Conservation (phyloP, 805 yeast genomes). For the Jamesozyma spencerorum region DNA sequence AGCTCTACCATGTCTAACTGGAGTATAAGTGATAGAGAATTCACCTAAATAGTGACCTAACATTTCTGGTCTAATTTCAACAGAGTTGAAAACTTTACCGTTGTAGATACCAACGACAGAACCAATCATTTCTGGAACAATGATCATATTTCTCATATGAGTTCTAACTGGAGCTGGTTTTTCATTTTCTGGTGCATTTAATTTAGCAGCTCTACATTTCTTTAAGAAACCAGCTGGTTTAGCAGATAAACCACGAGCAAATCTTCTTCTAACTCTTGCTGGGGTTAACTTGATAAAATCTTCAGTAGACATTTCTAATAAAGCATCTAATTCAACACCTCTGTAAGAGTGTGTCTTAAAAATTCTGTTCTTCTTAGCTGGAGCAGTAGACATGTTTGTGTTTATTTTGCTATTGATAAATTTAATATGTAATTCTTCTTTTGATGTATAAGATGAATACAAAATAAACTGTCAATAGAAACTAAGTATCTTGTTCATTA, state of each 20-base stretch:
- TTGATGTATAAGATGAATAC: not conserved
- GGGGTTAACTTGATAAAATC: constrained; percentile 94
- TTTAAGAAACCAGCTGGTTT: constrained; percentile 93
- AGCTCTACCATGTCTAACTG: constrained; percentile 99
- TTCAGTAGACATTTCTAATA: constrained; percentile 89
- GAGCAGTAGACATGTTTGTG: constrained; percentile 25
- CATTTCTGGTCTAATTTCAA: constrained; percentile 99
- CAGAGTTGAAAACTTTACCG: constrained; percentile 99
- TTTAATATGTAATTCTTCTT: not conserved
- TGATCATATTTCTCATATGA: constrained; percentile 97
- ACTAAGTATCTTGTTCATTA: too few species aligned
- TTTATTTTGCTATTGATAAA: constrained; percentile 6
- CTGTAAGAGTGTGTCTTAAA: constrained; percentile 97
- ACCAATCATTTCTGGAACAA: constrained; percentile 99
- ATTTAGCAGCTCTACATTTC: constrained; percentile 96
- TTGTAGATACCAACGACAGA: constrained; percentile 98
- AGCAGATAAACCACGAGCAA: constrained; percentile 92
- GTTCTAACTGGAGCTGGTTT: constrained; percentile 98
- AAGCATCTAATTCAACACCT: constrained; percentile 94
- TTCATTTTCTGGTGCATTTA: constrained; percentile 82
- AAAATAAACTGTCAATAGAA: too few species aligned
- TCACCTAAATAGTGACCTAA: constrained; percentile 99
- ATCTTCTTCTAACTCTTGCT: constrained; percentile 99
- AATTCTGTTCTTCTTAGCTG: constrained; percentile 66
- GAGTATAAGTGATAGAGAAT: constrained; percentile 98